A percentile compares a stretch with the other conserved stretches of the same genome.
These are phyloP conservation scores for Grifola frondosa DNA, from an alignment of 1,284 basidiomycete genomes.

Conservation along the genomic window DNA sequence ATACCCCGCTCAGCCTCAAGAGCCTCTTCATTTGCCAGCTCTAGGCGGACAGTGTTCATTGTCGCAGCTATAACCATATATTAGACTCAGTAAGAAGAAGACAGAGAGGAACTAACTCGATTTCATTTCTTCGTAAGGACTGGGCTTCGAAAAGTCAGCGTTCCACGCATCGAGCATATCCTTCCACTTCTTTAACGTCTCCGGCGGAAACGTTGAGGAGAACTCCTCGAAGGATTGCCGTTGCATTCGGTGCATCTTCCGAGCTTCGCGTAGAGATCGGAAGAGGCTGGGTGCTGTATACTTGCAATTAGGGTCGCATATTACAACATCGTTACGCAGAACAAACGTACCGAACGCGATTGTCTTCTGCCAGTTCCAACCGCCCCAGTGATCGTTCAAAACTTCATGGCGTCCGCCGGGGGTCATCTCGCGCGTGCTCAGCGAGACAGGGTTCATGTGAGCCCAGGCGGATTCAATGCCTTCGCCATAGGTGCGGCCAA, in stretches of 20 bases:
- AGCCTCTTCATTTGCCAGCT: not conserved
- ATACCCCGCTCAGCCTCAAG: not conserved
- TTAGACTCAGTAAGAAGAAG: not conserved
- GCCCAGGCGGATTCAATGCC: constrained; percentile 28
- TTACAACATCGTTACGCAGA: not conserved
- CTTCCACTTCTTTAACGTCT: constrained; percentile 9
- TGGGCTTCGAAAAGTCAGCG: not conserved
- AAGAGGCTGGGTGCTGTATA: not conserved
- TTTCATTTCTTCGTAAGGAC: not conserved
- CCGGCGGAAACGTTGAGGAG: constrained; percentile 4
- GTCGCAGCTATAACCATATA: not conserved
- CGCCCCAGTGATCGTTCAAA: constrained; percentile 29
- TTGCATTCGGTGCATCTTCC: not conserved
- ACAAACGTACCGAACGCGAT: constrained; percentile 9
- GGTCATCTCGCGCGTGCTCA: constrained; percentile 28
- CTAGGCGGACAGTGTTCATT: not conserved
- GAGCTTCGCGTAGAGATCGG: not conserved
- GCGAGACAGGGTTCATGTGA: constrained; percentile 18
- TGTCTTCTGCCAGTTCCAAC: constrained; percentile 31
- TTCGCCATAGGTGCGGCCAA: constrained; percentile 30
- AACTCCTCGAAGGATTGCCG: constrained; percentile 3
- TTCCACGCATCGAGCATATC: constrained; percentile 3
- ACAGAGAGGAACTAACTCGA: not conserved
- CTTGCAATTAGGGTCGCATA: not conserved
- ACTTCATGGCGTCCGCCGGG: constrained; percentile 25